Conservation (phyloP, 306 rosid species). For the Cucurbita moschata region DNA sequence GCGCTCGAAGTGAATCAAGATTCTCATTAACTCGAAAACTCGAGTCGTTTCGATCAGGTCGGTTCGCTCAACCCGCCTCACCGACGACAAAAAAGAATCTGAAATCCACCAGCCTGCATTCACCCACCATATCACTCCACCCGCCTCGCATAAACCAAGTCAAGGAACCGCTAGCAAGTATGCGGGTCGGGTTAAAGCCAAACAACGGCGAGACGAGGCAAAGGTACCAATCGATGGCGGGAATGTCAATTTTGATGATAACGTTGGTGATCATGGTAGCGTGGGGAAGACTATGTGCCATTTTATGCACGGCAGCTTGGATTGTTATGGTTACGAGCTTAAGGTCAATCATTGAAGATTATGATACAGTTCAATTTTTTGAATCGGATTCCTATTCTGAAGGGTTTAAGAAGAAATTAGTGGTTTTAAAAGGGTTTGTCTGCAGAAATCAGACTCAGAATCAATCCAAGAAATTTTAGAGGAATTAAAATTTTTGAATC, state of each 20-base stretch:
- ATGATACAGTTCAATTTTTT: neutral
- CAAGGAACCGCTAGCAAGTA: neutral
- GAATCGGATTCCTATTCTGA: neutral
- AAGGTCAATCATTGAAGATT: neutral
- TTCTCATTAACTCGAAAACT: neutral
- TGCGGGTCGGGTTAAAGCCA: neutral
- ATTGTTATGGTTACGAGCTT: neutral
- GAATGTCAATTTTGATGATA: neutral
- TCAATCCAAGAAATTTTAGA: neutral
- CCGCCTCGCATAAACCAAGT: neutral
- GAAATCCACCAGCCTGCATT: neutral
- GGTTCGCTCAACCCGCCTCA: neutral
- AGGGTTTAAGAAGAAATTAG: neutral
- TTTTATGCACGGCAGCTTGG: neutral
- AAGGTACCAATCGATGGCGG: neutral
- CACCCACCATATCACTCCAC: neutral
- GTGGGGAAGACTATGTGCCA: slow-evolving; percentile 10
- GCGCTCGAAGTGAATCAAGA: neutral
- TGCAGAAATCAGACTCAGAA: neutral
- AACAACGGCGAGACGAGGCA: neutral
- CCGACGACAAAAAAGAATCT: neutral
- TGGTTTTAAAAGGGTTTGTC: neutral
- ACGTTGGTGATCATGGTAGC: neutral
- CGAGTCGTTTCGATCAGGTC: neutral
- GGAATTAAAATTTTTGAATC: neutral